phyloP scores from a whole-genome alignment of 164 flowering plant genomes.

The Liriodendron chinense region DNA sequence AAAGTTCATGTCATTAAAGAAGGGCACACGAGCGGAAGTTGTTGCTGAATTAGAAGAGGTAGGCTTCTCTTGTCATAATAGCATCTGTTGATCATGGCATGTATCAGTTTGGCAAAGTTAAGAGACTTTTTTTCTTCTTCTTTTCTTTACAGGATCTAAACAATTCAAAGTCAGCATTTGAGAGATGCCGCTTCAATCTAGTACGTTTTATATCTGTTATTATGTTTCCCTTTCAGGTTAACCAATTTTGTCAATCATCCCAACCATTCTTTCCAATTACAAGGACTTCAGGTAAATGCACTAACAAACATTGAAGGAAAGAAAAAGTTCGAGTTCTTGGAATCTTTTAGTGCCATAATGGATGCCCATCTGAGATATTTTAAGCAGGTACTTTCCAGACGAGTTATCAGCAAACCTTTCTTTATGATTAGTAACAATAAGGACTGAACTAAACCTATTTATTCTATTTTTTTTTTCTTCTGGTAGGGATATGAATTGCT shows the following conservation, averaged over 20 bases:
- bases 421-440: neutral
- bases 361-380: constrained; percentile 93
- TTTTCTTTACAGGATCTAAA: constrained; percentile 61
- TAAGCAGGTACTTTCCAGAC: constrained; percentile 54
- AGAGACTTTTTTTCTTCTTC: neutral
- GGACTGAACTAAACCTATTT: neutral
- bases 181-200: constrained; percentile 87
- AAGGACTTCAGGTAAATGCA: constrained; percentile 80
- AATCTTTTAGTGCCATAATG: constrained; percentile 89
- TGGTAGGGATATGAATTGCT: constrained; percentile 72
- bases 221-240: neutral
- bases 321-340: constrained; percentile 89
- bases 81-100: neutral
- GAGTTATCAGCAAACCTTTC: neutral
- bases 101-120: neutral
- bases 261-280: constrained; percentile 24
- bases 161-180: constrained; percentile 91
- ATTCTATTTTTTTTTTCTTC: neutral
- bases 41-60: constrained; percentile 91
- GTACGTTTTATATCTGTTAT: constrained; percentile 42
- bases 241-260: constrained; percentile 5
- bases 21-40: constrained; percentile 73
- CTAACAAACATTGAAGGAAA: constrained; percentile 79
- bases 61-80: constrained; percentile 9
- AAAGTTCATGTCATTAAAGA: constrained; percentile 77